Percentiles rank a stretch among this genome's conserved stretches.
These are phyloP conservation scores for Rhynchospora pubera DNA, from an alignment of 176 grass and related monocot genomes.

Conservation along the genomic window DNA sequence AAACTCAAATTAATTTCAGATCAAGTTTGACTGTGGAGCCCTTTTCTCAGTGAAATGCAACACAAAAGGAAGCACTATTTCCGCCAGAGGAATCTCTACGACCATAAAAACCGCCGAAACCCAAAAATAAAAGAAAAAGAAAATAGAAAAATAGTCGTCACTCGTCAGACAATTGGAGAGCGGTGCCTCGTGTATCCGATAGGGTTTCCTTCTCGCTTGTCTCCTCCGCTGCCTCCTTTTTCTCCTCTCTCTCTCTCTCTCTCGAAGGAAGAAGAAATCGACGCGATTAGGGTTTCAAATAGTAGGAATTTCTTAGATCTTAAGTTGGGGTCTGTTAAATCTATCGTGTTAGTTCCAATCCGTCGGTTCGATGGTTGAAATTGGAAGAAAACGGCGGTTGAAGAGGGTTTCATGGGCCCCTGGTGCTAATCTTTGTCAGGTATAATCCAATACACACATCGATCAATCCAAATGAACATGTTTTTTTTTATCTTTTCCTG, in stretches of 20 bases:
- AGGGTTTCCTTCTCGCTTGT: constrained; percentile 1
- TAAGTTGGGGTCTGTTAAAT: constrained; percentile 35
- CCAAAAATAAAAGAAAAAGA: neutral
- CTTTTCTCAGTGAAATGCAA: too few relatives aligned
- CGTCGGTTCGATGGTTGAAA: neutral
- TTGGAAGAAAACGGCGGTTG: constrained; percentile 44
- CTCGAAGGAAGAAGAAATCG: neutral
- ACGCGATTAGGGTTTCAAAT: constrained; percentile 29
- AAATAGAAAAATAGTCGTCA: neutral
- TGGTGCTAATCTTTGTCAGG: constrained; percentile 70
- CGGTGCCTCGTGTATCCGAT: neutral
- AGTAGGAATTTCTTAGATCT: neutral
- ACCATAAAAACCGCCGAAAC: neutral
- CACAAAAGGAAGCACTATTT: neutral
- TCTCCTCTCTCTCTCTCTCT: neutral
- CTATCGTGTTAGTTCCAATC: neutral
- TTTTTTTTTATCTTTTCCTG: neutral
- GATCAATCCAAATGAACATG: constrained; percentile 22
- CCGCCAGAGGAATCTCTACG: neutral
- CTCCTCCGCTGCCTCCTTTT: neutral
- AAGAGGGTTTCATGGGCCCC: constrained; percentile 82
- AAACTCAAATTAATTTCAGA: too few relatives aligned
- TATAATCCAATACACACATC: too few relatives aligned
- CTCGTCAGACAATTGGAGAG: constrained; percentile 1
- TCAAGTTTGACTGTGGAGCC: too few relatives aligned